Evolutionary conservation across 148 eudicot genomes (phyloP).

Genomic region (Amaranthus palmeri): DNA sequence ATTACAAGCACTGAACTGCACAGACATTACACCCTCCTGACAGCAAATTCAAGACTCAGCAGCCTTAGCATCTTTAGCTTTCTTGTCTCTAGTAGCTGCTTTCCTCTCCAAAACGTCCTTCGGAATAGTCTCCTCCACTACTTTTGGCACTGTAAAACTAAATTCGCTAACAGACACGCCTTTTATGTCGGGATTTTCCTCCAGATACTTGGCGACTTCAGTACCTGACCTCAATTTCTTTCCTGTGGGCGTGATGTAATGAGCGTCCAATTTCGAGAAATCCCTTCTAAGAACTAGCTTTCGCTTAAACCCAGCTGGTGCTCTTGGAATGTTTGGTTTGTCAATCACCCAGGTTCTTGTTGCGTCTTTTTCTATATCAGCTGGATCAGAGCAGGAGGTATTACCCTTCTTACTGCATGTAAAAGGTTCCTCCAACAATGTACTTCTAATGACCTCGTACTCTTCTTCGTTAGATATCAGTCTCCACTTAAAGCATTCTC

Average conservation of each 20-base stretch:
- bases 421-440: slow-evolving; percentile 54
- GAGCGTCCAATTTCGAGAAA: slow-evolving; percentile 59
- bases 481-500: slow-evolving; percentile 79
- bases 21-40: not conserved
- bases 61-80: slow-evolving; percentile 27
- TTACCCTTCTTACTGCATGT: slow-evolving; percentile 53
- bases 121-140: slow-evolving; percentile 59
- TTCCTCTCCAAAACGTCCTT: slow-evolving; percentile 31
- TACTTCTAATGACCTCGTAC: slow-evolving; percentile 63
- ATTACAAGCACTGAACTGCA: slow-evolving; percentile 18
- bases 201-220: slow-evolving; percentile 38
- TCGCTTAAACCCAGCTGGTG: slow-evolving; percentile 67
- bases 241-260: slow-evolving; percentile 55
- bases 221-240: slow-evolving; percentile 38
- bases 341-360: slow-evolving; percentile 64
- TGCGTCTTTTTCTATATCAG: slow-evolving; percentile 64
- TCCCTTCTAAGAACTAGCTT: slow-evolving; percentile 56
- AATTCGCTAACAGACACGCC: slow-evolving; percentile 43
- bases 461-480: slow-evolving; percentile 51
- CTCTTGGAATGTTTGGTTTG: slow-evolving; percentile 67
- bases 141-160: slow-evolving; percentile 55
- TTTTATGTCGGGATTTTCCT: slow-evolving; percentile 44
- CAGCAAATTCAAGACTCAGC: slow-evolving; percentile 17
- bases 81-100: slow-evolving; percentile 24
- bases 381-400: slow-evolving; percentile 49